These are phyloP conservation scores for Mediolabrus comicus DNA, from an alignment of 108 stramenopile genomes.

Conservation along the genomic window DNA sequence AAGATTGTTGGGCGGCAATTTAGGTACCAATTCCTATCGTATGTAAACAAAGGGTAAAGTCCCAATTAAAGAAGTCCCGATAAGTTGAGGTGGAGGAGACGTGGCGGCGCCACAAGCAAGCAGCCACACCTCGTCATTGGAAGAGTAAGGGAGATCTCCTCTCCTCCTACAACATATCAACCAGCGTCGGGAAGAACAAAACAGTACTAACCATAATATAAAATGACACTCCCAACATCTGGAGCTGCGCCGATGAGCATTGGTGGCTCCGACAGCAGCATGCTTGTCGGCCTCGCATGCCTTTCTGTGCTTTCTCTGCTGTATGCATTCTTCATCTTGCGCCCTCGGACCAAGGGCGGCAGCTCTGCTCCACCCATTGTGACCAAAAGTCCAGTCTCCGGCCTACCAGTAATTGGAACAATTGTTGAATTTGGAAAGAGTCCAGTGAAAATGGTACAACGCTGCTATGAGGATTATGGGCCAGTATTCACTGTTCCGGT, in stretches of 20 bases:
- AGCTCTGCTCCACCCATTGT: conserved; percentile 71
- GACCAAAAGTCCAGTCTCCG: conserved; percentile 50
- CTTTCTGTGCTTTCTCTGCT: conserved; percentile 23
- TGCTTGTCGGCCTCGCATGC: conserved; percentile 13
- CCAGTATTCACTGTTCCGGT: conserved; percentile 91
- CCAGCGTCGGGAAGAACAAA: too few species aligned
- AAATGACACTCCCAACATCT: conserved; percentile 7
- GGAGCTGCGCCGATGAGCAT: background rate
- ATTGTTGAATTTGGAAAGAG: conserved; percentile 85
- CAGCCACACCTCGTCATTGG: too few species aligned
- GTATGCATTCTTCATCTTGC: conserved; percentile 31
- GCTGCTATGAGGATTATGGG: conserved; percentile 86
- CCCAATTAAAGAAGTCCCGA: too few species aligned
- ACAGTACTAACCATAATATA: too few species aligned
- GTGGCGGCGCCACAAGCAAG: too few species aligned
- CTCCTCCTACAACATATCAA: too few species aligned
- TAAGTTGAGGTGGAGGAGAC: too few species aligned
- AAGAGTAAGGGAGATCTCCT: too few species aligned
- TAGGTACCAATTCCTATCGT: too few species aligned
- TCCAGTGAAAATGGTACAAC: conserved; percentile 89
- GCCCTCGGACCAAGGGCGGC: conserved; percentile 49
- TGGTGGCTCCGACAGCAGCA: background rate
- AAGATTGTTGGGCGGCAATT: too few species aligned
- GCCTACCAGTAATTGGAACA: conserved; percentile 79
- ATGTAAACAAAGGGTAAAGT: too few species aligned